These are phyloP conservation scores for Alternaria metachromatica DNA, from an alignment of 2,329 filamentous ascomycete genomes.

Conservation along the genomic window DNA sequence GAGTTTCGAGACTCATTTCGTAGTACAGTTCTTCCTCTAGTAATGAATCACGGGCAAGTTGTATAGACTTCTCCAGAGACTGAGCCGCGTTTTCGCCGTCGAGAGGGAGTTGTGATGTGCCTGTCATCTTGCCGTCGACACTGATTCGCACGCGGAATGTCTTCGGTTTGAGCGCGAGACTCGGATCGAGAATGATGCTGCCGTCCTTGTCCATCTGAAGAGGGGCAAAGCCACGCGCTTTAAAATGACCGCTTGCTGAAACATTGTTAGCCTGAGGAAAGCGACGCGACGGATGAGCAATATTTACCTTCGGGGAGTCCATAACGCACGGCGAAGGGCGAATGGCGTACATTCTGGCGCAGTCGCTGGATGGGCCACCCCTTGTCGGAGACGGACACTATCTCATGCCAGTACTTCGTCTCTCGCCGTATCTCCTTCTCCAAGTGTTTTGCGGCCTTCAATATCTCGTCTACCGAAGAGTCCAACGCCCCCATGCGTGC, in stretches of 20 bases:
- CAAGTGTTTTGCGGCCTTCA: conserved; percentile 74
- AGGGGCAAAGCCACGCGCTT: conserved; percentile 78
- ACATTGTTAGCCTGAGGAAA: conserved; percentile 10
- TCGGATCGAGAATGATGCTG: conserved; percentile 74
- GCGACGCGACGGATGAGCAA: neutral
- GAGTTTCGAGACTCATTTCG: conserved; percentile 83
- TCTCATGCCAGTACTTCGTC: conserved; percentile 86
- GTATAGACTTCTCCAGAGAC: conserved; percentile 71
- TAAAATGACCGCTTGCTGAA: conserved; percentile 62
- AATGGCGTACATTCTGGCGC: conserved; percentile 60
- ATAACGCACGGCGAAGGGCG: conserved; percentile 86
- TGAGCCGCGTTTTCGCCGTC: conserved; percentile 53
- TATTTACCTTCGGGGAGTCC: conserved; percentile 78
- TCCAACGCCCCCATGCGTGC: conserved; percentile 82
- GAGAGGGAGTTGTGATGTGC: conserved; percentile 55
- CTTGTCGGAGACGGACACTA: conserved; percentile 78
- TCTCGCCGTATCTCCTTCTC: conserved; percentile 80
- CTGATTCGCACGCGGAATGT: conserved; percentile 73
- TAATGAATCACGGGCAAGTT: conserved; percentile 77
- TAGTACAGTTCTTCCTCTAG: conserved; percentile 89
- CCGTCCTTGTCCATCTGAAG: conserved; percentile 78
- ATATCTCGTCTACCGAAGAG: conserved; percentile 74
- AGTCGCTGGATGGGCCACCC: conserved; percentile 75
- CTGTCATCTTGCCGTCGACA: conserved; percentile 64
- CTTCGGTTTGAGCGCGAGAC: conserved; percentile 61